Base-by-base conservation (phyloP, 1,139 yeast genomes). In the Hemisphaericaspora xylanilytica region DNA sequence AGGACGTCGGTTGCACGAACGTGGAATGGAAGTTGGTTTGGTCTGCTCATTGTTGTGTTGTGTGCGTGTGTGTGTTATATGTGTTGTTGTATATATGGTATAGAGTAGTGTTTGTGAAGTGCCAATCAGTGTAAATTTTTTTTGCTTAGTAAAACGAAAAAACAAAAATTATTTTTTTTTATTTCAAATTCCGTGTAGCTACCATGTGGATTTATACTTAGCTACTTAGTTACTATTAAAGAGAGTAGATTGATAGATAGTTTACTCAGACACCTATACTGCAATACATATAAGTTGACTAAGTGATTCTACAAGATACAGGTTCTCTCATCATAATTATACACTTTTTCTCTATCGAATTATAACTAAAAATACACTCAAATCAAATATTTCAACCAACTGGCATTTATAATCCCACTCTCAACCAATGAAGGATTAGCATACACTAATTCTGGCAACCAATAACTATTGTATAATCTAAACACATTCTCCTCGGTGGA, bases 1-100 rank as follows among this genome's bases (percentile, higher is more conserved):
- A 80, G 76, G 37, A 85, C 80, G 62, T 88, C 97, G 12, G 95
- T 84, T 11, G 80, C 80, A 57, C 76, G 72, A 28, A 70, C 77
- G 39, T 64, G 56, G 35, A 67, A 59, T 38, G 76, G 77, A 45
- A 70, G 68, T 55, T 58, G 66, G 41, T 58, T 51, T 38, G 57
- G 45, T 66, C 61, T 65, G 32, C 18, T 46, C 35, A 35, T 32
- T 26, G 10, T 26, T 32, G 9, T 11, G n/a, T 14, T 15, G 10
- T 8, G 17, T 32, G 4, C 5, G 8, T 22, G 5, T 26, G 17
- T 12, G 30, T 24, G 16, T 5, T 33, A 15, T 31, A 29, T 20
- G 28, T 17, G 17, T 9, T 10, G 30, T 13, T 5, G n/a, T n/a
- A n/a, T n/a, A n/a, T n/a, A n/a, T n/a, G n/a, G n/a, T n/a, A n/a